Evolutionary conservation across 139 green algal genomes (phyloP).

Genomic region (Micromonas pusilla): DNA sequence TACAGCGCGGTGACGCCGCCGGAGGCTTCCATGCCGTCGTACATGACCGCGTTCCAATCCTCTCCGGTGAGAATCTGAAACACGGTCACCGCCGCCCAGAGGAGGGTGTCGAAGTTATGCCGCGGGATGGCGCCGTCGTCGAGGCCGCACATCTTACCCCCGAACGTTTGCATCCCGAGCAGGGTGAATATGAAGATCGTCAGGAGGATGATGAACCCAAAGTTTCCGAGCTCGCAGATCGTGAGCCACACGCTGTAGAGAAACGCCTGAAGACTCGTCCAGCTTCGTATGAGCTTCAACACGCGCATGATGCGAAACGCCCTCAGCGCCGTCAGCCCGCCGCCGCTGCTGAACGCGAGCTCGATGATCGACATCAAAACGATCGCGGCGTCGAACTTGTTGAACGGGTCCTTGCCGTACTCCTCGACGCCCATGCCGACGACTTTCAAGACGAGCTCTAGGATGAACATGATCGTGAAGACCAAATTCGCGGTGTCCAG

Average conservation of each 20-base stretch:
- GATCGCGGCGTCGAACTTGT: slow-evolving; percentile 36
- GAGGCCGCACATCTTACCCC: slow-evolving; percentile 14
- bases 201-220: slow-evolving; percentile 28
- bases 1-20: slow-evolving; percentile 25
- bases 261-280: slow-evolving; percentile 27
- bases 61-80: slow-evolving; percentile 38
- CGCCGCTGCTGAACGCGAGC: background rate
- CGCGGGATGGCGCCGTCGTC: slow-evolving; percentile 13
- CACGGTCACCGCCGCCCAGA: slow-evolving; percentile 26
- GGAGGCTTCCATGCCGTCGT: slow-evolving; percentile 27
- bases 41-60: slow-evolving; percentile 38
- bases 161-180: slow-evolving; percentile 37
- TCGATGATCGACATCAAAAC: slow-evolving; percentile 31
- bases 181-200: slow-evolving; percentile 36
- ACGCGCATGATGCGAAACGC: slow-evolving; percentile 37
- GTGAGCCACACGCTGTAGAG: slow-evolving; percentile 18
- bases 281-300: slow-evolving; percentile 27
- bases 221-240: slow-evolving; percentile 28
- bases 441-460: slow-evolving; percentile 38
- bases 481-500: slow-evolving; percentile 27
- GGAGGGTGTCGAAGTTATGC: slow-evolving; percentile 29
- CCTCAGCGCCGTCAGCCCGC: slow-evolving; percentile 14
- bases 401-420: slow-evolving; percentile 29
- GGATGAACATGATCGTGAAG: slow-evolving; percentile 29
- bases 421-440: slow-evolving; percentile 16